Evolutionary conservation across 495 filamentous ascomycete species (phyloP), one percentile per base, ranked within the genome.

Genomic region (Apiosordaria backusii): DNA sequence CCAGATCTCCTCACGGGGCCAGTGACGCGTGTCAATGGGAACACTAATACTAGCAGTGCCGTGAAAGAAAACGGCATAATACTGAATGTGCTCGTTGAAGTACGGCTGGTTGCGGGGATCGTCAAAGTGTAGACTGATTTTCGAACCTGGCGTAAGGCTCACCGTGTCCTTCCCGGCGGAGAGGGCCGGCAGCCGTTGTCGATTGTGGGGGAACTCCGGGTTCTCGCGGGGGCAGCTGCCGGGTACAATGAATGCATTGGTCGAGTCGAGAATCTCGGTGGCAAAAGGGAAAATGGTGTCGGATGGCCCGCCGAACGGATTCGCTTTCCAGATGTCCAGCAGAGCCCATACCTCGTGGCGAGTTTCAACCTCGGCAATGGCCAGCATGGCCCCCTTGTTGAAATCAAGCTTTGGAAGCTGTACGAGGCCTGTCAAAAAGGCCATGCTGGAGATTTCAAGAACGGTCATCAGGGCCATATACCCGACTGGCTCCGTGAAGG

Each of bases 251-350:
- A 82, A 83, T 22, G 60, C 67, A 65, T 79, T 80, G n/a, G 83
- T 86, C 24, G 71, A 75, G 64, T 84, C 79, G 25, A 86, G 78
- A 61, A 86, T 79, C 71, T 85, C 74, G 71, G 82, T 83, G 23
- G 84, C 81, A 67, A 84, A 85, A 0, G 83, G 83, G 69, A 85
- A 86, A 1, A 71, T 62, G 1, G 83, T 86, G 66, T 86, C 83
- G 6, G 72, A 50, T 2, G 84, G 80, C 2, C 84, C 82, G 10
- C 73, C 79, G 62, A 86, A 85, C 1, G 84, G 84, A 62, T 79
- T 75, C 1, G 65, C 62, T 18, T 79, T 73, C 82, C 81, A 86
- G 60, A 84, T 75, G 62, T 85, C 82, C 62, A 85, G 80, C 60
- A 86, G 65, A 3, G 78, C 75, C 84, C 84, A 86, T 7, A 68